Percentiles rank a stretch among this genome's conserved stretches.
Conservation (phyloP, 768 basidiomycete genomes). For the Lactarius vividus region DNA sequence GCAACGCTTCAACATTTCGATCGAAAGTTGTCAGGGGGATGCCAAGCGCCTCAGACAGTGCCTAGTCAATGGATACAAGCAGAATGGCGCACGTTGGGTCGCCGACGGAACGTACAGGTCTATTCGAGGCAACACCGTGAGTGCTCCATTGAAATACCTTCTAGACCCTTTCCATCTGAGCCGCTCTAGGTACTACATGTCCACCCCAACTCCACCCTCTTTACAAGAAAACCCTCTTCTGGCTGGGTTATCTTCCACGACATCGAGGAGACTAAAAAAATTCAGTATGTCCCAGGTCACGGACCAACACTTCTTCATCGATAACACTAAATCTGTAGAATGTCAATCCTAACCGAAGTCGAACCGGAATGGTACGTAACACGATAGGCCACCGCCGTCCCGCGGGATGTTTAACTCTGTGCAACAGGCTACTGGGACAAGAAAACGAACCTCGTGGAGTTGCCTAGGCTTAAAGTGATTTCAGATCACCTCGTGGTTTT, state of each 20-base stretch:
- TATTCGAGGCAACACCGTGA: conserved; percentile 79
- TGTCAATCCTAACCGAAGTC: conserved; percentile 89
- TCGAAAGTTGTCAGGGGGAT: conserved; percentile 89
- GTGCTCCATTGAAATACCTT: conserved; percentile 29
- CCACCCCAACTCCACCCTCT: conserved; percentile 92
- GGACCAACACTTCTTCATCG: conserved; percentile 2
- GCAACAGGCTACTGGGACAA: conserved; percentile 17
- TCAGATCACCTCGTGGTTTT: background rate
- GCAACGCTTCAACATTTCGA: conserved; percentile 78
- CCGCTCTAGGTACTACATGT: conserved; percentile 69
- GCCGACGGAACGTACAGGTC: conserved; percentile 93
- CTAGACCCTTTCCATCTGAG: conserved; percentile 18
- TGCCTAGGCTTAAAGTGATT: background rate
- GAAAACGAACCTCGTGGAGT: background rate
- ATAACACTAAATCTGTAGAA: conserved; percentile 47
- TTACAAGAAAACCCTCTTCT: conserved; percentile 85
- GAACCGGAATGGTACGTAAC: conserved; percentile 83
- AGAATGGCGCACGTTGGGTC: conserved; percentile 87
- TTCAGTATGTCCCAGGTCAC: conserved; percentile 55
- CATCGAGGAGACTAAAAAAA: conserved; percentile 94
- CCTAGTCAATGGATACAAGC: conserved; percentile 90
- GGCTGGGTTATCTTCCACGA: conserved; percentile 97
- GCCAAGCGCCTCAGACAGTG: conserved; percentile 79
- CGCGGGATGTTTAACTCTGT: background rate
- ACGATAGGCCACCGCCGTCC: conserved; percentile 6